phyloP scores from a whole-genome alignment of 805 yeast species.

The Osmozyma mogii region DNA sequence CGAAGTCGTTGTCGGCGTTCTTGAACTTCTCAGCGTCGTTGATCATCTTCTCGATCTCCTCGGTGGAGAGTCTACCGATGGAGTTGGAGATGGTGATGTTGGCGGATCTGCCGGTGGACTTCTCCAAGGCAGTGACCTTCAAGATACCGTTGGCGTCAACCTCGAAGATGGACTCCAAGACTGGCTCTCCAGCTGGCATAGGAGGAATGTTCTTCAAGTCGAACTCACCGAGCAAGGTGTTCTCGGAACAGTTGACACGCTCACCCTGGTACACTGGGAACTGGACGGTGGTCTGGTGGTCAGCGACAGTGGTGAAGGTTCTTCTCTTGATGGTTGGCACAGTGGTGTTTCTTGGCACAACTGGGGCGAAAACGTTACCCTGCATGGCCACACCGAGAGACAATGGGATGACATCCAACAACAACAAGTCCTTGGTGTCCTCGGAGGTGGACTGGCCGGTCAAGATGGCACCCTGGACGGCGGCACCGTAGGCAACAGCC shows the following conservation, averaged over 20 bases:
- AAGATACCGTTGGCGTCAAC: slow-evolving; percentile 46
- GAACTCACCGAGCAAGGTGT: slow-evolving; percentile 44
- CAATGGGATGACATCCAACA: slow-evolving; percentile 44
- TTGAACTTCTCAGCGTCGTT: slow-evolving; percentile 59
- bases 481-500: slow-evolving; percentile 99
- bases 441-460: slow-evolving; percentile 43
- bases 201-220: slow-evolving; percentile 46
- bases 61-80: slow-evolving; percentile 42
- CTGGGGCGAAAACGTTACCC: slow-evolving; percentile 44
- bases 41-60: slow-evolving; percentile 43
- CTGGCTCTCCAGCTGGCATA: slow-evolving; percentile 45
- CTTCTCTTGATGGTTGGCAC: slow-evolving; percentile 45
- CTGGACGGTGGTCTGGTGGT: slow-evolving; percentile 43
- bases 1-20: slow-evolving; percentile 98
- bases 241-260: slow-evolving; percentile 44
- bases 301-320: slow-evolving; percentile 45
- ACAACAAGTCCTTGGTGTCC: slow-evolving; percentile 43
- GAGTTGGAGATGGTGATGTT: slow-evolving; percentile 44
- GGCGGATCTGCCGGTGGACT: slow-evolving; percentile 43
- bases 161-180: slow-evolving; percentile 42
- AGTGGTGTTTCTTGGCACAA: slow-evolving; percentile 45
- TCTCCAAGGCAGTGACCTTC: slow-evolving; percentile 43
- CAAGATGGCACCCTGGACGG: slow-evolving; percentile 85
- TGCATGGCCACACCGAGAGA: slow-evolving; percentile 45
- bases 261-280: slow-evolving; percentile 48